These are phyloP conservation scores for Penicillium coffeae DNA, from an alignment of 495 filamentous ascomycete genomes.

Conservation along the genomic window DNA sequence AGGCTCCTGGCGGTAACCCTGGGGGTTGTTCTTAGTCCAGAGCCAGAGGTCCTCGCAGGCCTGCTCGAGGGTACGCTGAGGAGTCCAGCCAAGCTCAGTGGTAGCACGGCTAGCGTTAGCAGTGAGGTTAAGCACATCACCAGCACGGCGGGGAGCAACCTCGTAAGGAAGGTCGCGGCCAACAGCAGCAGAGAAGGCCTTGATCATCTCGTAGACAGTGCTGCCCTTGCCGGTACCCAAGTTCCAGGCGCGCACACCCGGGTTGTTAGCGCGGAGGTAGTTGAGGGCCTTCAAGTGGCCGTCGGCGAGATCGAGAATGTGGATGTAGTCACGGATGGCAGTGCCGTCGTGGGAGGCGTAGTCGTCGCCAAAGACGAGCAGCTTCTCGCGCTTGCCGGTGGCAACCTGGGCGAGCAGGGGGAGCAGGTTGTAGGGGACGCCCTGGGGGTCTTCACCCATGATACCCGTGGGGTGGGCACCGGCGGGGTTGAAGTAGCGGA, in stretches of 20 bases:
- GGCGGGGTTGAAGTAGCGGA: constrained; percentile 97
- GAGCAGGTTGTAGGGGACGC: constrained; percentile 92
- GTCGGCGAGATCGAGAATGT: constrained; percentile 84
- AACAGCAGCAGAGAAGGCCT: constrained; percentile 82
- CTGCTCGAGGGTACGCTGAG: constrained; percentile 82
- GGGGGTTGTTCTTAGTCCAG: constrained; percentile 93
- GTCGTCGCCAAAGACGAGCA: constrained; percentile 92
- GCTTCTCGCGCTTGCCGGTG: constrained; percentile 89
- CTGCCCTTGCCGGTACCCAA: constrained; percentile 91
- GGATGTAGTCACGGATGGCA: constrained; percentile 72
- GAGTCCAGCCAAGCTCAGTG: constrained; percentile 87
- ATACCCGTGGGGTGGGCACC: constrained; percentile 92
- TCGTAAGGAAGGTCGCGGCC: constrained; percentile 83
- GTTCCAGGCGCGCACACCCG: constrained; percentile 95
- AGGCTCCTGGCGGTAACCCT: constrained; percentile 87
- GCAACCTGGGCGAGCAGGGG: constrained; percentile 94
- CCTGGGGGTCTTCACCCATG: constrained; percentile 98
- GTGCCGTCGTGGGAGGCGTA: constrained; percentile 84
- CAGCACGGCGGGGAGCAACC: constrained; percentile 74
- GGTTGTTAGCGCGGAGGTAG: constrained; percentile 83
- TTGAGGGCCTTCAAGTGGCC: constrained; percentile 90
- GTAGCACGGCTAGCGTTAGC: constrained; percentile 86
- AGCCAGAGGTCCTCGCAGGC: constrained; percentile 93
- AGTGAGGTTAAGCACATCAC: constrained; percentile 92
- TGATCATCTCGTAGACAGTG: constrained; percentile 97